Percentiles rank a stretch among this genome's conserved stretches.
These are phyloP conservation scores for Septoria linicola DNA, from an alignment of 2,329 filamentous ascomycete genomes.

Conservation along the genomic window DNA sequence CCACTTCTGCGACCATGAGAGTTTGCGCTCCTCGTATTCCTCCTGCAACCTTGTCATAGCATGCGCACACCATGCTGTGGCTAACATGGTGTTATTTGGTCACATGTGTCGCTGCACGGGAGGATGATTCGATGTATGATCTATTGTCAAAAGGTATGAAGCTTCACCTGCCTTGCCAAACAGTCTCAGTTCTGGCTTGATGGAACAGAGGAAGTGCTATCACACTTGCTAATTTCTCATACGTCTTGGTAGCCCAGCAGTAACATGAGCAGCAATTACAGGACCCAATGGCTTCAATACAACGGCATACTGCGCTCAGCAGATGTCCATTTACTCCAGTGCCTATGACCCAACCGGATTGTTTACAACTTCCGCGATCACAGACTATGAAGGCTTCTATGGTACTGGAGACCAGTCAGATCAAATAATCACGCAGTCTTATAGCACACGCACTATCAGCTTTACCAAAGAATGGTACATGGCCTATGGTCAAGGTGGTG, in stretches of 20 bases:
- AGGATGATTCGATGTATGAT: no score
- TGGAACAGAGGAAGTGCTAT: background rate
- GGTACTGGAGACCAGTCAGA: slow-evolving; percentile 13
- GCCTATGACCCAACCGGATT: slow-evolving; percentile 8
- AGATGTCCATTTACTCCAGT: slow-evolving; percentile 3
- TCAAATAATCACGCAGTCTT: slow-evolving; percentile 13
- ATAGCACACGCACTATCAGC: slow-evolving; percentile 14
- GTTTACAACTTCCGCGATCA: slow-evolving; percentile 12
- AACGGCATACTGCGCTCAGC: slow-evolving; percentile 10
- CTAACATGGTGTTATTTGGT: no score
- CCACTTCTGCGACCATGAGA: no score
- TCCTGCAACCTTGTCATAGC: no score
- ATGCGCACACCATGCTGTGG: no score
- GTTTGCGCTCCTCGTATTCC: no score
- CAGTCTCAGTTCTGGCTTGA: no score
- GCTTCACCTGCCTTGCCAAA: no score
- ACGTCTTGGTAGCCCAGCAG: background rate
- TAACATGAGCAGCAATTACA: background rate
- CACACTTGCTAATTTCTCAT: background rate
- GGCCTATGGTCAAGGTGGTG: slow-evolving; percentile 12
- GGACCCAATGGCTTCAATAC: slow-evolving; percentile 8
- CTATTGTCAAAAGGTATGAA: no score
- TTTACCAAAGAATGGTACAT: slow-evolving; percentile 12
- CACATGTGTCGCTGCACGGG: no score
- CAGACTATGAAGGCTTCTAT: slow-evolving; percentile 14